These are phyloP conservation scores for Colletotrichum tropicicola DNA, from an alignment of 2,329 filamentous ascomycete genomes.

Conservation along the genomic window DNA sequence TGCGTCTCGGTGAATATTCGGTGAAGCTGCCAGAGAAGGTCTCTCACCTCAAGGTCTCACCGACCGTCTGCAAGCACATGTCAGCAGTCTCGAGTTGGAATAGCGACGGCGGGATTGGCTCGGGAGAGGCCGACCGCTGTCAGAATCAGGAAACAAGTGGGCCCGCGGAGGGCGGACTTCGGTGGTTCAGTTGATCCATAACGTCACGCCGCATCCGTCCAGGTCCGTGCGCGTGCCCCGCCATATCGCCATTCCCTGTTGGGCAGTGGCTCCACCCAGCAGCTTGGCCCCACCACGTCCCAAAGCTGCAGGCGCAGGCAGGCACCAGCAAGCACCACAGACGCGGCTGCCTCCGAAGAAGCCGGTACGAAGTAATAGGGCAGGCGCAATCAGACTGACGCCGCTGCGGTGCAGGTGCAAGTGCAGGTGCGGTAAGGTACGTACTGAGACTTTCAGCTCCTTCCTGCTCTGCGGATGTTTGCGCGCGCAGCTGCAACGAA, in stretches of 20 bases:
- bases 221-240: constrained; percentile 10
- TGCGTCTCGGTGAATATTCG: background rate
- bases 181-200: constrained; percentile 8
- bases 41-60: no score
- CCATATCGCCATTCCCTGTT: constrained; percentile 3
- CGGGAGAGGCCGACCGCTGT: background rate
- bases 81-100: background rate
- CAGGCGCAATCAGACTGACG: no score
- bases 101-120: constrained; percentile 17
- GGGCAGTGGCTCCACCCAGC: background rate
- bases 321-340: background rate
- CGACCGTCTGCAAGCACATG: background rate
- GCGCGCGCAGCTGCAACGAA: no score
- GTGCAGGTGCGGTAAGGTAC: background rate
- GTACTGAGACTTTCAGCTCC: no score
- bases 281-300: no score
- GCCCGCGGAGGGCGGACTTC: background rate
- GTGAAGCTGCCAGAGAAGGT: background rate
- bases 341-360: background rate
- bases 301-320: background rate
- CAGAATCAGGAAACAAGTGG: background rate
- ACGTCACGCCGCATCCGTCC: background rate
- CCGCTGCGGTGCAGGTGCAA: background rate
- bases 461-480: no score
- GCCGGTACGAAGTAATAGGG: background rate